These are phyloP conservation scores for Ambispora gerdemannii DNA, from an alignment of 192 early-diverging fungal species.

Conservation along the genomic window DNA sequence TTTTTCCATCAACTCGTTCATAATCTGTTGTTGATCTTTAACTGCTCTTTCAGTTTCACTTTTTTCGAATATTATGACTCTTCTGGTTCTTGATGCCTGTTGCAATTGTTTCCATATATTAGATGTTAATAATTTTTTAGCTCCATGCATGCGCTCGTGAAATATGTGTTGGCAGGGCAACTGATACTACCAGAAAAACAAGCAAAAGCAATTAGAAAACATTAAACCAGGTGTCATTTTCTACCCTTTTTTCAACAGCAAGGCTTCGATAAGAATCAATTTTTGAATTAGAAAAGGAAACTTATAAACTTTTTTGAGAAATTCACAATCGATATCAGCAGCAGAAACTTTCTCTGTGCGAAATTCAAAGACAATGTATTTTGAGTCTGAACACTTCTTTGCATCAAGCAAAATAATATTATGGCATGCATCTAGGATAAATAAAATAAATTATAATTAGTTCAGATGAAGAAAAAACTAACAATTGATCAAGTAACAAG, in stretches of 20 bases:
- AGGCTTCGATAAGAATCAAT: constrained; percentile 1
- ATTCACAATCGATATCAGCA: constrained; percentile 3
- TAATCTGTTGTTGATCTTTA: not conserved
- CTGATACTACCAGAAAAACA: not conserved
- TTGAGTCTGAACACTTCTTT: not conserved
- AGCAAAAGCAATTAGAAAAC: not conserved
- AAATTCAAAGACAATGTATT: constrained; percentile 12
- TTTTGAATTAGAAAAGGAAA: constrained; percentile 7
- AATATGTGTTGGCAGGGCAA: constrained; percentile 4
- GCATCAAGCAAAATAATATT: constrained; percentile 11
- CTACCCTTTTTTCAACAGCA: constrained; percentile 13
- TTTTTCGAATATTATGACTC: not conserved
- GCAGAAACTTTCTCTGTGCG: not conserved
- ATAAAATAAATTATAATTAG: not conserved
- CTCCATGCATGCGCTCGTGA: not conserved
- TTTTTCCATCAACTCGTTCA: not conserved
- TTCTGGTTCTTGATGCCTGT: not conserved
- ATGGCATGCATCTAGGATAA: constrained; percentile 7
- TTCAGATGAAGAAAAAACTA: not conserved
- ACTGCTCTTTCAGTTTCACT: not conserved
- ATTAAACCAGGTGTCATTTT: constrained; percentile 1
- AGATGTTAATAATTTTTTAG: constrained; percentile 4
- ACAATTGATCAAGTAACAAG: not conserved
- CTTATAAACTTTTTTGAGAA: constrained; percentile 8
- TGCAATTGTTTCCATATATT: constrained; percentile 11